Base-by-base conservation (phyloP, 176 grass and related monocot species). In the Miscanthus lutarioriparius region DNA sequence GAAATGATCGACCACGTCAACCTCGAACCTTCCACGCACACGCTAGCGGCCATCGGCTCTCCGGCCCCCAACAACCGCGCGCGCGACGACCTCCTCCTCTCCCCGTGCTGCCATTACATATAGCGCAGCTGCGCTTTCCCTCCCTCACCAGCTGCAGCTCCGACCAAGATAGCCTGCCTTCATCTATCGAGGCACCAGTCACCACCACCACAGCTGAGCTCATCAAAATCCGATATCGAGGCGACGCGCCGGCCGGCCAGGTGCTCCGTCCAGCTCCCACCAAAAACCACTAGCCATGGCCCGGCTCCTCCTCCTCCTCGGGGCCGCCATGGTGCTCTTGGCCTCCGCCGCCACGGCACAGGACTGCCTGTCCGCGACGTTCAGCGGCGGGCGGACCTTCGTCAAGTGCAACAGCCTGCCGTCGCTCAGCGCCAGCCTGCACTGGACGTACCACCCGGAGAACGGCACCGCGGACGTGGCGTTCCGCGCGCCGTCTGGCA, bases 381-480 rank as follows among this genome's bases (percentile, higher is more conserved):
- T 99, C 89, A 80, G 86, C 8, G 26, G 49, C 28, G 91, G 92
- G 17, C 85, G 78, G 23, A 43, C 70, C 9, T 99, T 86, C 76
- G 22, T 11, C 4, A 6, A 25, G 66, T 96, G 96, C 84, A 92
- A 58, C 93, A 5, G 63, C 33, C 44, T 99, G 20, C 43, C 78
- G 0, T 48, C 73, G 82, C 91, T 99, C 11, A 53, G 81, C 59
- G 87, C 96, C 39, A 84, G 59, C 78, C 79, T 99, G 25, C 82
- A 99, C 91, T 99, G 93, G 93, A 91, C 91, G 45, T 89, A 96
- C 91, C 84, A 98, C 81, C n/a, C 91, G 6, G 74, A 6, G 64
- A 96, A 96, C 75, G 67, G 74, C 64, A 96, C 96, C 8, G 86
- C 79, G 4, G 90, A 91, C 80, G 19, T 99, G 12, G 96, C 96